Percentiles rank a stretch among this genome's conserved stretches.
These are phyloP conservation scores for Phialophora verrucosa DNA, from an alignment of 2,329 filamentous ascomycete species.

Conservation along the genomic window DNA sequence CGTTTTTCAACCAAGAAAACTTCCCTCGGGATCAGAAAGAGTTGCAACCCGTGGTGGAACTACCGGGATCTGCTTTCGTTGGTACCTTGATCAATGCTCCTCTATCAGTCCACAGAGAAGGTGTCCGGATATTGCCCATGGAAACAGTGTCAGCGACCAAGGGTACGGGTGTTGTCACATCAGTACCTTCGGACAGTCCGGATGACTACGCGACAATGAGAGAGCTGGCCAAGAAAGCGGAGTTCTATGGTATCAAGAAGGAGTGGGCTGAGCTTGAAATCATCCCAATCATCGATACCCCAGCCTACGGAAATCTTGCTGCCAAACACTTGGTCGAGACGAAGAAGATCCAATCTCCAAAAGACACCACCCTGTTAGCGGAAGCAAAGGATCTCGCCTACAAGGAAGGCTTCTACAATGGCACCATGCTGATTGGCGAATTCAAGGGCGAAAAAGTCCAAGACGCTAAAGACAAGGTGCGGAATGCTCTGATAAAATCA, in stretches of 20 bases:
- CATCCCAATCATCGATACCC: slow-evolving; percentile 85
- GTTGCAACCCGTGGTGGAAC: slow-evolving; percentile 74
- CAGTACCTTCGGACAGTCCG: slow-evolving; percentile 91
- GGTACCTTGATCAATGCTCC: slow-evolving; percentile 91
- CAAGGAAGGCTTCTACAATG: slow-evolving; percentile 97
- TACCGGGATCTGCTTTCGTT: slow-evolving; percentile 78
- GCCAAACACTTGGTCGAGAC: slow-evolving; percentile 85
- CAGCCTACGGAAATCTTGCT: slow-evolving; percentile 81
- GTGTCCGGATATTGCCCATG: slow-evolving; percentile 92
- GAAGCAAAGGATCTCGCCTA: slow-evolving; percentile 97
- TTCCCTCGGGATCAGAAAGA: slow-evolving; percentile 68
- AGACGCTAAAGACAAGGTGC: slow-evolving; percentile 82
- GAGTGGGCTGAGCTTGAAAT: slow-evolving; percentile 95
- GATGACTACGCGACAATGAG: slow-evolving; percentile 91
- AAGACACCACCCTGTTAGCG: slow-evolving; percentile 86
- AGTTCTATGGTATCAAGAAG: slow-evolving; percentile 94
- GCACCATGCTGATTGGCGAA: slow-evolving; percentile 83
- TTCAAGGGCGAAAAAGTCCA: slow-evolving; percentile 88
- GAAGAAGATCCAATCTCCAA: slow-evolving; percentile 95
- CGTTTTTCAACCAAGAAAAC: slow-evolving; percentile 65
- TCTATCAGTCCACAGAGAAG: slow-evolving; percentile 80
- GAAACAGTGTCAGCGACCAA: slow-evolving; percentile 89
- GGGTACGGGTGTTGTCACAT: slow-evolving; percentile 95
- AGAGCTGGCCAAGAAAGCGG: slow-evolving; percentile 91
- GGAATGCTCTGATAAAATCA: slow-evolving; percentile 74